Base-by-base conservation (phyloP, 768 basidiomycete genomes). In the Pisolithus sp. region DNA sequence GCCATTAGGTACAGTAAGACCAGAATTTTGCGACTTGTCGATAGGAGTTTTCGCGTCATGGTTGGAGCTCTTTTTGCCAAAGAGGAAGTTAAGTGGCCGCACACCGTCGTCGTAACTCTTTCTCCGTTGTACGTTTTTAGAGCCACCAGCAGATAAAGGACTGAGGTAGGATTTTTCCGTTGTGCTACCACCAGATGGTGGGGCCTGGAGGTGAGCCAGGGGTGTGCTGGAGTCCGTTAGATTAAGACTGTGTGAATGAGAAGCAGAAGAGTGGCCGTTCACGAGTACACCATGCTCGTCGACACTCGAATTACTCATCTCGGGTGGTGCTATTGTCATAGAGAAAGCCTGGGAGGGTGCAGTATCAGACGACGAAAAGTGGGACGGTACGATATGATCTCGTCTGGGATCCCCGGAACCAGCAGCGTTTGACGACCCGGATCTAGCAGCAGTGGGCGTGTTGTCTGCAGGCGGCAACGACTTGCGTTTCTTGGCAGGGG, bases 91-190 rank as follows among this genome's bases (percentile, higher is more conserved):
- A 28, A 74, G 68, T 9, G 73, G 74, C 13, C 73, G 70, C 7
- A 71, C 63, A 37, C 73, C 71, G 37, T 72, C 73, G 48, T 77
- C 76, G 34, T 70, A 77, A 53, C 75, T 77, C 55, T 70, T 75
- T 30, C 71, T 62, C n/a, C 68, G 67, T 49, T 63, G 64, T 5
- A 52, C 42, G 7, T 49, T 18, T 26, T 28, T 23, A 4, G 46
- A 34, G 12, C 41, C 58, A 50, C 59, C 38, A 53, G 57, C 49
- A 50, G 59, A 56, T 57, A 54, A 36, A 51, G 61, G 62, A 55
- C 52, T 62, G 51, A 61, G 58, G 51, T 54, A 64, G n/a, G 59
- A 48, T 8, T n/a, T 37, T 23, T 5, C 44, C n/a, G n/a, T 20
- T 24, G 21, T 23, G 46, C 15, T 9, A 9, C 47, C 23, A 30